A percentile compares a stretch with the other conserved stretches of the same genome.
Evolutionary conservation across 2,329 filamentous ascomycete species (phyloP).

Genomic region (Cyphellophora europaea): DNA sequence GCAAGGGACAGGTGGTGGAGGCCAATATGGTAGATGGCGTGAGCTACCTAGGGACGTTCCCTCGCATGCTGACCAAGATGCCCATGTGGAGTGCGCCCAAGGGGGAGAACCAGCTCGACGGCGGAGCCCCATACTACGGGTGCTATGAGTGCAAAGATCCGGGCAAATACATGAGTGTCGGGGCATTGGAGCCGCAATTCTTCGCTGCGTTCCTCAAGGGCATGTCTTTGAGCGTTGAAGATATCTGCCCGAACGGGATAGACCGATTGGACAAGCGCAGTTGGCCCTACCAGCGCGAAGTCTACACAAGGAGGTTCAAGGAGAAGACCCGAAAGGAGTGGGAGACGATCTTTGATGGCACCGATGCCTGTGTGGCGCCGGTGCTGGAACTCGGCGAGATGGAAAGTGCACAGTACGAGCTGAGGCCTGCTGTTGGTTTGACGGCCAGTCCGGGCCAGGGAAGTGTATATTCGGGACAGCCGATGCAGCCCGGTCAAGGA

Average conservation of each 20-base stretch:
- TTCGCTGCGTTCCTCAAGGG: constrained; percentile 60
- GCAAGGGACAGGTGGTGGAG: constrained; percentile 79
- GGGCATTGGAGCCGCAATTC: constrained; percentile 82
- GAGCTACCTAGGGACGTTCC: constrained; percentile 69
- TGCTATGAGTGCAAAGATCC: constrained; percentile 75
- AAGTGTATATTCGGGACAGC: constrained; percentile 53
- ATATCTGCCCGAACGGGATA: constrained; percentile 31
- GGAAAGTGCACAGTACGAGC: constrained; percentile 44
- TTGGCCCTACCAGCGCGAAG: constrained; percentile 58
- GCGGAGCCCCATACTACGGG: constrained; percentile 80
- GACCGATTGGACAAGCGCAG: constrained; percentile 51
- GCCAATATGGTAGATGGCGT: constrained; percentile 94
- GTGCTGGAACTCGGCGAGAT: constrained; percentile 70
- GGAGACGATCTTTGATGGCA: constrained; percentile 79
- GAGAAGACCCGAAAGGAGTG: constrained; percentile 65
- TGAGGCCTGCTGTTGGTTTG: constrained; percentile 41
- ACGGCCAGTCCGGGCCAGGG: constrained; percentile 59
- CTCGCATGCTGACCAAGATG: constrained; percentile 57
- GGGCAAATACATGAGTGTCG: constrained; percentile 72
- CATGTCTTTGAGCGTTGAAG: constrained; percentile 46
- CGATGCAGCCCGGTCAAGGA: constrained; percentile 58
- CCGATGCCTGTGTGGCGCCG: constrained; percentile 87
- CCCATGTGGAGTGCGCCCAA: constrained; percentile 54
- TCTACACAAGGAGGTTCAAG: constrained; percentile 58
- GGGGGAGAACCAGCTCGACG: constrained; percentile 72